A percentile compares a stretch with the other conserved stretches of the same genome.
Conservation (phyloP, 2,329 filamentous ascomycete genomes). For the Penicillium polonicum region DNA sequence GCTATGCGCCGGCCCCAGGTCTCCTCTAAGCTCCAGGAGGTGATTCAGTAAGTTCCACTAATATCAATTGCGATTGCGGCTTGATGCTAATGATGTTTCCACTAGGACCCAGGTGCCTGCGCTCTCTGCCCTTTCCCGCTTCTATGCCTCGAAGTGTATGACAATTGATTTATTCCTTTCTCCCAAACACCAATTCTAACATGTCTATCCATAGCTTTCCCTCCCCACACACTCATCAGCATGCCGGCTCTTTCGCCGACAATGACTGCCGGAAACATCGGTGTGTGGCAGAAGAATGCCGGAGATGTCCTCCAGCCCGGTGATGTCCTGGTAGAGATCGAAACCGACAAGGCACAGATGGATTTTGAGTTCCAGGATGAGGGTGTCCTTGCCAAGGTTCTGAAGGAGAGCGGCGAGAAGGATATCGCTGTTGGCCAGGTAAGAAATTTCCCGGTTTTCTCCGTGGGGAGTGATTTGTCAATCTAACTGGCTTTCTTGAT, state of each 20-base stretch:
- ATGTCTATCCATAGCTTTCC: conserved; percentile 67
- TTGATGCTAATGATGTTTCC: conserved; percentile 23
- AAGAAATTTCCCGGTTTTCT: conserved; percentile 49
- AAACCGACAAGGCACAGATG: conserved; percentile 99
- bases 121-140: conserved; percentile 61
- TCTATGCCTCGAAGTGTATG: conserved; percentile 69
- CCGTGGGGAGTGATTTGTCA: conserved; percentile 9
- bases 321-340: conserved; percentile 95
- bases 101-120: conserved; percentile 49
- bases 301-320: conserved; percentile 85
- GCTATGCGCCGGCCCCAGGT: conserved; percentile 48
- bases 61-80: not conserved
- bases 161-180: conserved; percentile 13
- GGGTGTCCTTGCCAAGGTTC: conserved; percentile 88
- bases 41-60: conserved; percentile 38
- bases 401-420: conserved; percentile 91
- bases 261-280: conserved; percentile 96
- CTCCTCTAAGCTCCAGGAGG: conserved; percentile 45
- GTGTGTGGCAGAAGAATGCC: conserved; percentile 94
- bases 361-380: conserved; percentile 99
- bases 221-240: conserved; percentile 89
- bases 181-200: conserved; percentile 11
- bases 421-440: conserved; percentile 93
- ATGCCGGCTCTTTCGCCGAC: conserved; percentile 98
- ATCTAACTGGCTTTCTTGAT: conserved; percentile 9